Percentiles rank a stretch among this genome's conserved stretches.
phyloP scores from a whole-genome alignment of 257 asterid genomes.

The Thymus quinquecostatus region DNA sequence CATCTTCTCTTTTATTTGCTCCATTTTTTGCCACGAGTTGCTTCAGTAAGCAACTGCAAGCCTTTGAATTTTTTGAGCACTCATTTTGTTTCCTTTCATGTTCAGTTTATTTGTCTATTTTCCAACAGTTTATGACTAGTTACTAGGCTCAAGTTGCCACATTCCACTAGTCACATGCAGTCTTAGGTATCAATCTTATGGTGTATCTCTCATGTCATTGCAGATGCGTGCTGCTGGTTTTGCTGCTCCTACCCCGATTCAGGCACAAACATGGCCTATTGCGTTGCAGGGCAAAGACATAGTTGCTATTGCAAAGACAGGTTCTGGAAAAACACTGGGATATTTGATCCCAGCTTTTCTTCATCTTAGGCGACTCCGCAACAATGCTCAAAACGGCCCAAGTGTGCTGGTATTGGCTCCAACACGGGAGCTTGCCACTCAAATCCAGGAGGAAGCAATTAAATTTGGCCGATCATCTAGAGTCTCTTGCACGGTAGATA shows the following conservation, averaged over 20 bases:
- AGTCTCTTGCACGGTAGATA: slow-evolving; percentile 88
- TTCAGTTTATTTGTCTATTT: slow-evolving; percentile 13
- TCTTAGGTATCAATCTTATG: slow-evolving; percentile 5
- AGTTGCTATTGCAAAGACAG: slow-evolving; percentile 98
- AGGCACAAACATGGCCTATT: slow-evolving; percentile 99
- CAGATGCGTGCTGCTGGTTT: slow-evolving; percentile 88
- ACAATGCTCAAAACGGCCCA: slow-evolving; percentile 88
- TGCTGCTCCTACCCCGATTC: slow-evolving; percentile 93
- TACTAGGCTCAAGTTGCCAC: slow-evolving; percentile 22
- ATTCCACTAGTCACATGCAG: slow-evolving; percentile 30
- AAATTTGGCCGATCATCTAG: slow-evolving; percentile 96
- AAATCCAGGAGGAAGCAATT: slow-evolving; percentile 94
- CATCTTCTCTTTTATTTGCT: slow-evolving; percentile 75
- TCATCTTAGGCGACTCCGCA: slow-evolving; percentile 69
- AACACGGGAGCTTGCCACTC: slow-evolving; percentile 98
- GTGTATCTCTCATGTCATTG: slow-evolving; percentile 40
- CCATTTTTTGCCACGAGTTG: slow-evolving; percentile 92
- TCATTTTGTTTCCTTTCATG: slow-evolving; percentile 30
- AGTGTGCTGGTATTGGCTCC: slow-evolving; percentile 91
- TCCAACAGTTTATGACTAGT: slow-evolving; percentile 31
- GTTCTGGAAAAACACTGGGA: slow-evolving; percentile 96
- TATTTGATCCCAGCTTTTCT: slow-evolving; percentile 90
- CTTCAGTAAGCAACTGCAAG: slow-evolving; percentile 97
- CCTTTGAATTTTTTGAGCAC: slow-evolving; percentile 64
- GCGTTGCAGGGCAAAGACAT: slow-evolving; percentile 77